These are phyloP conservation scores for Aspergillus cavernicola DNA, from an alignment of 495 filamentous ascomycete species.

Conservation along the genomic window DNA sequence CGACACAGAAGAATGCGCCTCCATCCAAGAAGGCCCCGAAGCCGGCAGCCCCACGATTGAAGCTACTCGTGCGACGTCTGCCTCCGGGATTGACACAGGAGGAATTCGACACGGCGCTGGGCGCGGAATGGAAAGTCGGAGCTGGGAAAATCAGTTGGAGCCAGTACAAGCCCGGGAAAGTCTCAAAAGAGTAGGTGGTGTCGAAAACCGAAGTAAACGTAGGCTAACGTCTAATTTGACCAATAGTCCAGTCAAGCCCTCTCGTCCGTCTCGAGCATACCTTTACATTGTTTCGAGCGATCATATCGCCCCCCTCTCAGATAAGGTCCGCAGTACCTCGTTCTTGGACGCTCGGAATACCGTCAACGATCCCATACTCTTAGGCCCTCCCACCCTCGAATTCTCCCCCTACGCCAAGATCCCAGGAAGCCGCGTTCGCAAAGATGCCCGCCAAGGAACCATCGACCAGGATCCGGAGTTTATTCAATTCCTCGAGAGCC, in stretches of 20 bases:
- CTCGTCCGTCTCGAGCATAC: conserved; percentile 72
- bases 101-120: conserved; percentile 70
- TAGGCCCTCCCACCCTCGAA: conserved; percentile 74
- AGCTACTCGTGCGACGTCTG: conserved; percentile 79
- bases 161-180: conserved; percentile 72
- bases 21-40: conserved; percentile 49
- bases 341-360: conserved; percentile 76
- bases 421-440: conserved; percentile 63
- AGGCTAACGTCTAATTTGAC: too few relatives aligned
- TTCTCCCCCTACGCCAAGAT: conserved; percentile 78
- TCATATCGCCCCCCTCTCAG: conserved; percentile 57
- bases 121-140: conserved; percentile 78
- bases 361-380: conserved; percentile 59
- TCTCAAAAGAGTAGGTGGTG: conserved; percentile 79
- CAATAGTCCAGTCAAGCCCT: conserved; percentile 70
- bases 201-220: too few relatives aligned
- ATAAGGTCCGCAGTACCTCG: conserved; percentile 57
- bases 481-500: conserved; percentile 81
- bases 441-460: conserved; percentile 83
- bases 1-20: conserved; percentile 55
- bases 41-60: conserved; percentile 62
- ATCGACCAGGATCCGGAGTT: conserved; percentile 97
- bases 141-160: conserved; percentile 82
- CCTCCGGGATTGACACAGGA: conserved; percentile 78
- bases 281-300: conserved; percentile 64